These are phyloP conservation scores for Brassica carinata DNA, from an alignment of 345 rosid genomes.

Conservation along the genomic window DNA sequence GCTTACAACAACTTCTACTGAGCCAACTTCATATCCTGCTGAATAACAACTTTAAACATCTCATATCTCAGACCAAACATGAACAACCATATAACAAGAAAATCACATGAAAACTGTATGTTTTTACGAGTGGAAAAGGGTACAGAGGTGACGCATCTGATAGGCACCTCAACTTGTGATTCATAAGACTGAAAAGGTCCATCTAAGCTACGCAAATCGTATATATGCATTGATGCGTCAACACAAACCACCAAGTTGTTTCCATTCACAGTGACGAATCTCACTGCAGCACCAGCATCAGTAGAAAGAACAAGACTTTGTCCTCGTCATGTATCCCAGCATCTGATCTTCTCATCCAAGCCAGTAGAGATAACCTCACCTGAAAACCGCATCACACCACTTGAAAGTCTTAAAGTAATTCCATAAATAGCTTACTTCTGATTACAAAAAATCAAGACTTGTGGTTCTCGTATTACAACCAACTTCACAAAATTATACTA, in stretches of 20 bases:
- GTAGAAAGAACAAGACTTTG: slow-evolving; percentile 36
- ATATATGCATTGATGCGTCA: slow-evolving; percentile 62
- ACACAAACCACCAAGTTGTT: slow-evolving; percentile 61
- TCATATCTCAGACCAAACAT: slow-evolving; percentile 21
- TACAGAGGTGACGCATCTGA: slow-evolving; percentile 61
- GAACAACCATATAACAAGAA: slow-evolving; percentile 42
- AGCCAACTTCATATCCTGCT: slow-evolving; percentile 89
- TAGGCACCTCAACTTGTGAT: slow-evolving; percentile 51
- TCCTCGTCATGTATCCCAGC: slow-evolving; percentile 65
- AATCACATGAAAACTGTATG: slow-evolving; percentile 33
- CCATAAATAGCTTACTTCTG: neutral
- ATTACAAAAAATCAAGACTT: neutral
- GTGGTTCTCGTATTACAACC: neutral
- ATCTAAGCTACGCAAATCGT: slow-evolving; percentile 71
- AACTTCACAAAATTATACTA: neutral
- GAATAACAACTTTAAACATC: neutral
- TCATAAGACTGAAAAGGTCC: slow-evolving; percentile 51
- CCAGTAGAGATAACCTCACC: slow-evolving; percentile 76
- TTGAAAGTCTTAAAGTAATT: neutral
- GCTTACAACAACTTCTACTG: slow-evolving; percentile 53
- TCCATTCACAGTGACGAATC: slow-evolving; percentile 69
- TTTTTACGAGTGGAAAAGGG: slow-evolving; percentile 65
- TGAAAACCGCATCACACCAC: slow-evolving; percentile 23
- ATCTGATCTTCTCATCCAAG: slow-evolving; percentile 70
- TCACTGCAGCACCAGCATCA: slow-evolving; percentile 46